Conservation (phyloP, 225 moss, liverwort and hornwort genomes). For the Neckera pumila region DNA sequence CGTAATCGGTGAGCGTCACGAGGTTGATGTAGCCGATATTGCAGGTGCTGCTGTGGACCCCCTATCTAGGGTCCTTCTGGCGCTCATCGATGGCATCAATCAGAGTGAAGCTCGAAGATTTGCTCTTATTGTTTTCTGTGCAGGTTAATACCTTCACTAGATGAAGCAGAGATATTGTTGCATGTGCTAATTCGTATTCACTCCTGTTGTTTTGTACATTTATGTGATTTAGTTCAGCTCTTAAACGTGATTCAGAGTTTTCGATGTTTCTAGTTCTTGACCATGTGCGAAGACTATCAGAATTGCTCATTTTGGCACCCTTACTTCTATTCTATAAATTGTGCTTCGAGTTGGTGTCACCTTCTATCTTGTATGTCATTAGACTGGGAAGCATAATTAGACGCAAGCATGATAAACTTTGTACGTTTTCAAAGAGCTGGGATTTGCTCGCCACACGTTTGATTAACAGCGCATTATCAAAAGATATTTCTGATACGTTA, state of each 20-base stretch:
- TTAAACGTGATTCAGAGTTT: neutral
- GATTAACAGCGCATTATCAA: neutral
- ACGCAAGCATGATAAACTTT: neutral
- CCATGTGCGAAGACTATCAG: neutral
- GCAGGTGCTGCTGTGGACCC: conserved; percentile 69
- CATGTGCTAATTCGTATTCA: neutral
- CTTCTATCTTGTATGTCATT: neutral
- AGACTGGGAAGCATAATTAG: neutral
- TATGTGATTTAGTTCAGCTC: neutral
- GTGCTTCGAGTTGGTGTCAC: neutral
- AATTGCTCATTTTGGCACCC: neutral
- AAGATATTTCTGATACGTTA: neutral
- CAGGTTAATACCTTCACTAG: conserved; percentile 18
- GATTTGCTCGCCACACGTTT: neutral
- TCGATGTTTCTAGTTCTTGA: neutral
- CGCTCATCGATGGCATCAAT: conserved; percentile 80
- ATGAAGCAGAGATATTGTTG: neutral
- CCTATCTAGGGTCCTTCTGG: conserved; percentile 59
- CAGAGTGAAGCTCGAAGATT: conserved; percentile 66
- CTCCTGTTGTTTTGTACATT: neutral
- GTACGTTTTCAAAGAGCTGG: neutral
- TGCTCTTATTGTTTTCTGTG: conserved; percentile 85
- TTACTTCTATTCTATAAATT: neutral
- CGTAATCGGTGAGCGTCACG: conserved; percentile 54
- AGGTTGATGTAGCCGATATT: conserved; percentile 50